A percentile compares a stretch with the other conserved stretches of the same genome.
Evolutionary conservation across 306 rosid genomes (phyloP).

Genomic region (Carpinus viminea): DNA sequence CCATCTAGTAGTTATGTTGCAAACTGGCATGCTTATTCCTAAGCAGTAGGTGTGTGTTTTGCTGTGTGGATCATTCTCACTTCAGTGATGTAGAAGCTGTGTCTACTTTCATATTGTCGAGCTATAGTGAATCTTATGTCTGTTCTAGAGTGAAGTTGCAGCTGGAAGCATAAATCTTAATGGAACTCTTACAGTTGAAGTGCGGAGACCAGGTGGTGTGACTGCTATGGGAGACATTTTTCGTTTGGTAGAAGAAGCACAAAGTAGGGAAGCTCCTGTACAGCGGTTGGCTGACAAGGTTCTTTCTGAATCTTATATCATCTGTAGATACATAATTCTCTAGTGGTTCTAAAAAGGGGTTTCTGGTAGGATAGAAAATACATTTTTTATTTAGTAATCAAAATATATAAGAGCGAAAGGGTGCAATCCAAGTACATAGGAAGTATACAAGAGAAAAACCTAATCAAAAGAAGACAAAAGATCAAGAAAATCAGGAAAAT

Average conservation of each 20-base stretch:
- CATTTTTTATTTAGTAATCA: no score
- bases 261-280: slow-evolving; percentile 91
- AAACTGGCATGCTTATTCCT: neutral
- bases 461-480: no score
- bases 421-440: no score
- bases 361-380: slow-evolving; percentile 10
- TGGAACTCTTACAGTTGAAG: slow-evolving; percentile 89
- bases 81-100: slow-evolving; percentile 21
- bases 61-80: neutral
- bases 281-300: slow-evolving; percentile 98
- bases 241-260: slow-evolving; percentile 98
- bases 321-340: slow-evolving; percentile 5
- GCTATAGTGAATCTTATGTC: slow-evolving; percentile 28
- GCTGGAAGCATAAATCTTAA: slow-evolving; percentile 98
- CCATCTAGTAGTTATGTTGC: neutral
- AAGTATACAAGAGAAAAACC: no score
- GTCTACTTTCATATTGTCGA: slow-evolving; percentile 22
- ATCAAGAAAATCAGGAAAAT: no score
- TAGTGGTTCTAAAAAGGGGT: slow-evolving; percentile 14
- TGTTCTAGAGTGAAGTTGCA: slow-evolving; percentile 79
- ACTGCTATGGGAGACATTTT: slow-evolving; percentile 82
- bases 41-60: neutral
- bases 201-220: slow-evolving; percentile 89
- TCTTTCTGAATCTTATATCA: slow-evolving; percentile 25
- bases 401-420: no score